Evolutionary conservation across 352 stramenopile genomes (phyloP).

Genomic region (Pythium brassicae): DNA sequence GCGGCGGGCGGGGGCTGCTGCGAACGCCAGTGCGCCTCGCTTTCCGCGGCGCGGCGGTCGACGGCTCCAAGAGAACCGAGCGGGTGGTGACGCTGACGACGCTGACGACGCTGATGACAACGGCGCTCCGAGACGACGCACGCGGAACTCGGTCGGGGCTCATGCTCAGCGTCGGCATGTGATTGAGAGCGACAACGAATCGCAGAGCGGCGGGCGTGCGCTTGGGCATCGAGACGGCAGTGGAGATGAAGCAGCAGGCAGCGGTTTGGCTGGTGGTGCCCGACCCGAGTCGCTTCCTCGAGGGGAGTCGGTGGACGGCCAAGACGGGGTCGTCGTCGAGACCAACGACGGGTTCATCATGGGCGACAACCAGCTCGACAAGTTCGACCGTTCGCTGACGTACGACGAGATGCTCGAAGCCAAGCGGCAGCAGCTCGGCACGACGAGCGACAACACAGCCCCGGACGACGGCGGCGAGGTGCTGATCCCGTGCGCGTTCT

Average conservation of each 20-base stretch:
- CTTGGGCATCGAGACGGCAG: neutral
- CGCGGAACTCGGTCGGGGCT: conserved; percentile 2
- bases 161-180: conserved; percentile 2
- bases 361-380: conserved; percentile 75
- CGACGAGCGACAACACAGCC: conserved; percentile 15
- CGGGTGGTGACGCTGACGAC: conserved; percentile 1
- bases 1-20: conserved; percentile 23
- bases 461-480: conserved; percentile 30
- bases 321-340: conserved; percentile 61
- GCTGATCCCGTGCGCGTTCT: conserved; percentile 79
- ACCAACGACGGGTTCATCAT: conserved; percentile 83
- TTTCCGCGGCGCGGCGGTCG: conserved; percentile 37
- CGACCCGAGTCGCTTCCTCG: neutral
- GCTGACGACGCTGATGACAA: conserved; percentile 8
- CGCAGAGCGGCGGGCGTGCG: neutral
- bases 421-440: conserved; percentile 37
- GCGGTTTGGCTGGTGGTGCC: conserved; percentile 2
- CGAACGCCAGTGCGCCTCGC: conserved; percentile 7
- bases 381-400: conserved; percentile 62
- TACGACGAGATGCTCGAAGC: conserved; percentile 62
- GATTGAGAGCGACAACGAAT: conserved; percentile 14
- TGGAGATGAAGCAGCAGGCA: conserved; percentile 13
- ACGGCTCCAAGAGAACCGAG: conserved; percentile 17
- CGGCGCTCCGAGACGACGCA: conserved; percentile 10
- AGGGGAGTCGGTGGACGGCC: conserved; percentile 14